Conservation (phyloP, 2,329 filamentous ascomycete species). For the Cladophialophora yegresii region DNA sequence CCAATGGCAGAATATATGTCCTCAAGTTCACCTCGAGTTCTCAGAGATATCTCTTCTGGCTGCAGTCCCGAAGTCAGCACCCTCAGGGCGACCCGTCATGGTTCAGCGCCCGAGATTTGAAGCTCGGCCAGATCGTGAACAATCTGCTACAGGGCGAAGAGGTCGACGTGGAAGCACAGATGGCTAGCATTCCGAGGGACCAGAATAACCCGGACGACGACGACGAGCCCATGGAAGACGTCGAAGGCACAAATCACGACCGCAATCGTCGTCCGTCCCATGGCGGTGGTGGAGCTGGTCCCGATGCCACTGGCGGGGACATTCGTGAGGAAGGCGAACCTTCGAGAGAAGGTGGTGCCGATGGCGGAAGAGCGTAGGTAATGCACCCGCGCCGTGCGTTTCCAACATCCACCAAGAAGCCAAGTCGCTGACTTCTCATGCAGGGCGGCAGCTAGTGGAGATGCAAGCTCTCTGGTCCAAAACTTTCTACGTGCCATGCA, state of each 20-base stretch:
- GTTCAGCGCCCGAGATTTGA: conserved; percentile 82
- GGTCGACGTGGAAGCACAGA: conserved; percentile 73
- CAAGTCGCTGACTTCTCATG: conserved; percentile 47
- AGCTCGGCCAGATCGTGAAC: conserved; percentile 86
- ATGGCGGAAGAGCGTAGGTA: conserved; percentile 99
- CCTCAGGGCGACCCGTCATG: conserved; percentile 68
- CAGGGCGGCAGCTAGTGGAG: conserved; percentile 62
- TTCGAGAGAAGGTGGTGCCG: conserved; percentile 87
- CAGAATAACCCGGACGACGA: conserved; percentile 63
- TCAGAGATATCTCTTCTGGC: conserved; percentile 90
- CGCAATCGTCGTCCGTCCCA: conserved; percentile 57
- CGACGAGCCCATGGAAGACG: conserved; percentile 75
- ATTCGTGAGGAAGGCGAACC: conserved; percentile 85
- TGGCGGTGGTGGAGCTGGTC: conserved; percentile 76
- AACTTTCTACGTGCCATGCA: conserved; percentile 85
- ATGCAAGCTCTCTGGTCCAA: conserved; percentile 77
- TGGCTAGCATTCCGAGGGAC: conserved; percentile 61
- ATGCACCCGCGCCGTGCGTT: conserved; percentile 40
- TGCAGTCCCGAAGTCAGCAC: conserved; percentile 86
- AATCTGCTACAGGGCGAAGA: conserved; percentile 83
- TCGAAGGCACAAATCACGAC: conserved; percentile 63
- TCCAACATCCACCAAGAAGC: neutral
- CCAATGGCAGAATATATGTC: conserved; percentile 85
- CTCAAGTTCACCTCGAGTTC: conserved; percentile 94
- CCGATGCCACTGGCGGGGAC: conserved; percentile 87